Evolutionary conservation across 495 filamentous ascomycete genomes (phyloP), one percentile per base, ranked within the genome.

Genomic region (Apodospora peruviana): DNA sequence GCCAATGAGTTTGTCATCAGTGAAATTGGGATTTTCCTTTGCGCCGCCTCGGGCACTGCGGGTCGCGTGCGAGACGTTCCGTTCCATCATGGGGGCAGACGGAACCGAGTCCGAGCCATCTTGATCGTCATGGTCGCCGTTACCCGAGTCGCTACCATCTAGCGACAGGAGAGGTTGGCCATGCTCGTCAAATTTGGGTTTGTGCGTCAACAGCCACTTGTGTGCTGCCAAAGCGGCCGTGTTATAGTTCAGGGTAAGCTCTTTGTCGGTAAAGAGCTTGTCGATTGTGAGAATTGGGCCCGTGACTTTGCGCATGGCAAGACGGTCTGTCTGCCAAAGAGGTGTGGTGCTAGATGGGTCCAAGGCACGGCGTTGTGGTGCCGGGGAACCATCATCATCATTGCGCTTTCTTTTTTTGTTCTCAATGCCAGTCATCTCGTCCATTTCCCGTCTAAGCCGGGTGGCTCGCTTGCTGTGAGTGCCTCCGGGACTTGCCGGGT

Each of bases 221-320:
- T 76, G 67, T 11, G 86, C 78, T 9, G 84, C 84, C 18, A 88
- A 60, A 38, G 85, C 83, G 0, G 88, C 85, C 22, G 78, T 68
- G 55, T 88, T 87, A 37, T 86, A 84, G 4, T 83, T 82, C 66
- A 87, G 75, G 23, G 80, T 76, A 11, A 96, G 81, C 66, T 97
- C 91, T 69, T 91, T 95, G 51, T 96, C 90, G 0, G 88, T 95
- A 59, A 97, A 96, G 20, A 97, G 81, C 48, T 89, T 87, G 43
- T 95, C 85, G 50, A 97, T 82, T 39, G 85, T 88, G 66, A 90
- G 93, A 7, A 77, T 62, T 29, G 79, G 77, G 5, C 70, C 72
- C 0, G 65, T 64, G 27, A 66, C 55, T 55, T 76, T 77, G 21
- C 73, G 48, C 69, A 66, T 25, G 59, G 68, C 53, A 71, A 75